Conservation (phyloP, 2,329 filamentous ascomycete species). For the Aspergillaceae sp. region DNA sequence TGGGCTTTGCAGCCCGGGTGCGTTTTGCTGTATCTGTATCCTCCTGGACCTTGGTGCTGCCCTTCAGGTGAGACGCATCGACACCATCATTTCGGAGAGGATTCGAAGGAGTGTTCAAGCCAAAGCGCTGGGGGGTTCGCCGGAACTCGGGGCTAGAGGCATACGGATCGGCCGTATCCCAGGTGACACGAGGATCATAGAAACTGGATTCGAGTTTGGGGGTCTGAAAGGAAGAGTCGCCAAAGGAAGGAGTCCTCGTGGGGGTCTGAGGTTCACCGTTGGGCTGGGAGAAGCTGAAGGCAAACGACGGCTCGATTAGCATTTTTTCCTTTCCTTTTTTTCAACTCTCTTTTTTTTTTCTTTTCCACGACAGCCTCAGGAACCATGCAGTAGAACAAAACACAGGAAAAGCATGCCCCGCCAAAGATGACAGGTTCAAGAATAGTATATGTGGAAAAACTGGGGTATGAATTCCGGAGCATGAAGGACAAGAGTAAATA, state of each 20-base stretch:
- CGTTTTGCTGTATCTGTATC: slow-evolving; percentile 28
- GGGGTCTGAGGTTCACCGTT: slow-evolving; percentile 41
- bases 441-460: neutral
- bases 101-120: slow-evolving; percentile 25
- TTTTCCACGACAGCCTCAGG: no score
- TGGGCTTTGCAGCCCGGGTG: slow-evolving; percentile 21
- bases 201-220: slow-evolving; percentile 41
- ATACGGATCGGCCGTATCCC: slow-evolving; percentile 40
- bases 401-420: neutral
- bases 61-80: slow-evolving; percentile 8
- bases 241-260: slow-evolving; percentile 37
- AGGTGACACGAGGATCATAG: slow-evolving; percentile 39
- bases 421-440: neutral
- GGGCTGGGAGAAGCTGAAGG: slow-evolving; percentile 39
- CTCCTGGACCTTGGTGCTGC: slow-evolving; percentile 15
- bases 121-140: slow-evolving; percentile 34
- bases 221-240: slow-evolving; percentile 34
- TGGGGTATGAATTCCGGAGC: neutral
- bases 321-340: slow-evolving; percentile 4
- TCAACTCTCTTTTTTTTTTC: no score
- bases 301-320: slow-evolving; percentile 25
- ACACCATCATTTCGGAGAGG: slow-evolving; percentile 9
- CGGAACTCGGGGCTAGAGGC: slow-evolving; percentile 39
- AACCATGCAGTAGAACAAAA: neutral
- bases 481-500: slow-evolving; percentile 1